Conservation (phyloP, 208 protist genomes). For the Trypanosoma melophagium region DNA sequence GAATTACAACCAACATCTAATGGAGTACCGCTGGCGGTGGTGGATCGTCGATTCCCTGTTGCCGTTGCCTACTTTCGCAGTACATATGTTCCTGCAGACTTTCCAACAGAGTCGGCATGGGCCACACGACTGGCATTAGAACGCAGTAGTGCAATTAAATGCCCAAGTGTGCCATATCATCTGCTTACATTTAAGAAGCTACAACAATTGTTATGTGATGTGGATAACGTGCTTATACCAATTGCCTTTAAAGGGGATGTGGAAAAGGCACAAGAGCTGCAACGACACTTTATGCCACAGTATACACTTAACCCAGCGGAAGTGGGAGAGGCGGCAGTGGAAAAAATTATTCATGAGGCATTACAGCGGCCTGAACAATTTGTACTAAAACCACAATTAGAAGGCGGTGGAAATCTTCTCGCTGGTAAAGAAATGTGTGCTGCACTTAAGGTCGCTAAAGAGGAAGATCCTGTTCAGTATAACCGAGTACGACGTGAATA, state of each 20-base stretch:
- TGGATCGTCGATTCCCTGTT: slow-evolving; percentile 61
- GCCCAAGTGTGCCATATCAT: slow-evolving; percentile 94
- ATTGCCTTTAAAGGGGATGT: slow-evolving; percentile 57
- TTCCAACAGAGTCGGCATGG: slow-evolving; percentile 78
- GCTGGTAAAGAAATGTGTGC: slow-evolving; percentile 68
- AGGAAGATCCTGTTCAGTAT: slow-evolving; percentile 31
- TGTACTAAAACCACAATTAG: slow-evolving; percentile 95
- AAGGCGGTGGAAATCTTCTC: slow-evolving; percentile 94
- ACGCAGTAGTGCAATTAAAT: slow-evolving; percentile 90
- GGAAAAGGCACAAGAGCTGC: slow-evolving; percentile 43
- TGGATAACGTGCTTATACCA: slow-evolving; percentile 57
- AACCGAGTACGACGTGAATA: slow-evolving; percentile 72
- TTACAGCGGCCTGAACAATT: slow-evolving; percentile 70
- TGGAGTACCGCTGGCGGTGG: slow-evolving; percentile 55
- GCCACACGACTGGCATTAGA: slow-evolving; percentile 72
- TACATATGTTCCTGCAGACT: slow-evolving; percentile 92
- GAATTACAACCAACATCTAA: slow-evolving; percentile 24
- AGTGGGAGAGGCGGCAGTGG: slow-evolving; percentile 32
- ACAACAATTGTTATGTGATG: slow-evolving; percentile 90
- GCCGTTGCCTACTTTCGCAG: slow-evolving; percentile 93
- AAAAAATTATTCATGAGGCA: slow-evolving; percentile 68
- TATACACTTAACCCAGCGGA: slow-evolving; percentile 86
- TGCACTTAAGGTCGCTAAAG: slow-evolving; percentile 36
- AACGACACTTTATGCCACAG: slow-evolving; percentile 80
- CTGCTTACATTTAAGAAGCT: slow-evolving; percentile 95